Evolutionary conservation across 352 stramenopile species (phyloP), one percentile per base, ranked within the genome.

Genomic region (Pythium phragmiticola): DNA sequence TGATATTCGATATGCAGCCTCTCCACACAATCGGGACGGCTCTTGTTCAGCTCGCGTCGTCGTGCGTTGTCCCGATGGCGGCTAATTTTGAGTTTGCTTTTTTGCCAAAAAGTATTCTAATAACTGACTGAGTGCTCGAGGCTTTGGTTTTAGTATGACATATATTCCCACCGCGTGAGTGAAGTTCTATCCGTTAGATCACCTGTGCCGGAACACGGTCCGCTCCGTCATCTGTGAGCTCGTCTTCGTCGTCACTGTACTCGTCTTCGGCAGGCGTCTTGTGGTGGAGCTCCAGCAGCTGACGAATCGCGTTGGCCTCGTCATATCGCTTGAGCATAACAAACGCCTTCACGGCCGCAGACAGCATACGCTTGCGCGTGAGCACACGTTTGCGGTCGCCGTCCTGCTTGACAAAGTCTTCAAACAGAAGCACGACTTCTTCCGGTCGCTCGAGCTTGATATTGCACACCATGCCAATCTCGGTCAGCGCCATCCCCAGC

Each of bases 381-480:
- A 90, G 42, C 30, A 87, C 62, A 42, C 82, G 84, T 60, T 77
- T 86, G n/a, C 74, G 70, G 4, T 90, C 77, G 41, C 81, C 80
- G 33, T 92, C 82, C 7, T 75, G 67, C 17, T 73, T 63, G 6
- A 77, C 73, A 55, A 92, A 92, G 66, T 90, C 84, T 63, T 92
- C 84, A 55, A 92, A 90, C 4, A 92, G 61, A 23, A 89, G 68
- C 13, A 84, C 66, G 8, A 84, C 82, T 69, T 90, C 84, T 30
- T 87, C 64, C 37, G 80, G 80, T 4, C 81, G 74, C 23, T 72
- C 68, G 30, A 92, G 70, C 3, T 78, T 80, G 2, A 79, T 57
- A 51, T 90, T 92, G 23, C 81, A 78, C 43, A 76, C 60, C 78
- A 92, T 92, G 36, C 80, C 84, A 46, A 92, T 82, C 60, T 92